Conservation (phyloP, 306 rosid genomes). For the Citrullus mucosospermus region DNA sequence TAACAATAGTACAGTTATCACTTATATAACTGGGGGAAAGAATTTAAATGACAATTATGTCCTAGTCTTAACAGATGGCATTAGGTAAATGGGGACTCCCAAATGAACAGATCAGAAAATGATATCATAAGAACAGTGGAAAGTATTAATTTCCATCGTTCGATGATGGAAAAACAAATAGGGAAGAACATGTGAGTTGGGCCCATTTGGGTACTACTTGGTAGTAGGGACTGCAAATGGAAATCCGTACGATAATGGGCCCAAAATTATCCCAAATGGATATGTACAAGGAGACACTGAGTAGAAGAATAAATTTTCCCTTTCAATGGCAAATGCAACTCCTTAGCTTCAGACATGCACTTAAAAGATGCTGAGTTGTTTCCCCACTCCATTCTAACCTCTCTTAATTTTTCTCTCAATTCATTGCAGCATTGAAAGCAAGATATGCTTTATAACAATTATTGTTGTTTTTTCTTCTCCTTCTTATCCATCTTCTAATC, state of each 20-base stretch:
- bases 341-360: not conserved
- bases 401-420: not conserved
- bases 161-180: not conserved
- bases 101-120: not conserved
- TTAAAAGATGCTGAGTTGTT: slow-evolving; percentile 6
- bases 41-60: not conserved
- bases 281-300: not conserved
- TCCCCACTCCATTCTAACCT: not conserved
- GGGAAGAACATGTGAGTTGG: slow-evolving; percentile 1
- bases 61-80: slow-evolving; percentile 5
- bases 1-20: not conserved
- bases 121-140: not conserved
- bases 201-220: not conserved
- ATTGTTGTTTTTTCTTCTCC: not conserved
- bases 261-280: not conserved
- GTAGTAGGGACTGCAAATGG: not conserved
- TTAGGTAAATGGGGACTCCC: not conserved
- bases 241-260: not conserved
- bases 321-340: not conserved
- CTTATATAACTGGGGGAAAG: not conserved
- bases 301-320: not conserved
- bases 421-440: not conserved
- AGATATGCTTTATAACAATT: not conserved
- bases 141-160: not conserved
- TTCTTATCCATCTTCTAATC: not conserved